phyloP scores from a whole-genome alignment of 2,329 filamentous ascomycete genomes.

The Chrysoporthe deuterocubensis region DNA sequence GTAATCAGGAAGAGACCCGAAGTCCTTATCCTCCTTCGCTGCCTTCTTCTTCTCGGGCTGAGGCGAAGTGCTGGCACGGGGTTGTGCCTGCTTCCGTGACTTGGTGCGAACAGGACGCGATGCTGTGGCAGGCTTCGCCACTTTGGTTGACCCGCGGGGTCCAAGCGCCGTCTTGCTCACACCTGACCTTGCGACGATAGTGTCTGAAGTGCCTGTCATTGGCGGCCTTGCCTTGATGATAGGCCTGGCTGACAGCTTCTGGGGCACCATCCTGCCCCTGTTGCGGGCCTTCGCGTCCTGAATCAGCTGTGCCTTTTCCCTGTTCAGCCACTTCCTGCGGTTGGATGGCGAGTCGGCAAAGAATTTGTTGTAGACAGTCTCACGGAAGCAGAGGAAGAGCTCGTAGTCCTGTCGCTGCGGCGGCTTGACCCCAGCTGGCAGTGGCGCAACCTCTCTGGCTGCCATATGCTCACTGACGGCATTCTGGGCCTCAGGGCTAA shows the following conservation, averaged over 20 bases:
- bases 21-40: constrained; percentile 72
- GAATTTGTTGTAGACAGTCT: constrained; percentile 47
- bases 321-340: constrained; percentile 52
- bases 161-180: constrained; percentile 3
- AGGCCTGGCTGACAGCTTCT: constrained; percentile 33
- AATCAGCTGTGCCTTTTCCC: constrained; percentile 54
- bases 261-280: constrained; percentile 40
- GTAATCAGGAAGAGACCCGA: constrained; percentile 70
- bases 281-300: constrained; percentile 51
- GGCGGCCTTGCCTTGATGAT: constrained; percentile 49
- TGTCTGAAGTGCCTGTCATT: constrained; percentile 18
- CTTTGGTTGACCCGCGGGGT: constrained; percentile 30
- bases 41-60: constrained; percentile 41
- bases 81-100: constrained; percentile 35
- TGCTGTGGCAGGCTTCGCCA: constrained; percentile 41
- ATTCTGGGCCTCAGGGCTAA: constrained; percentile 42
- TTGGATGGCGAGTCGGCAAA: constrained; percentile 46
- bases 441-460: constrained; percentile 48
- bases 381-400: constrained; percentile 56
- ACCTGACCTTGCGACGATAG: constrained; percentile 31
- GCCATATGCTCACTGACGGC: constrained; percentile 57
- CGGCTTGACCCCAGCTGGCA: constrained; percentile 38
- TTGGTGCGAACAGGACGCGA: constrained; percentile 42
- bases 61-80: constrained; percentile 50
- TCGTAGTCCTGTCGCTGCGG: constrained; percentile 59